Conservation (phyloP, 768 basidiomycete genomes). For the Leccinum olivaceopallidum region DNA sequence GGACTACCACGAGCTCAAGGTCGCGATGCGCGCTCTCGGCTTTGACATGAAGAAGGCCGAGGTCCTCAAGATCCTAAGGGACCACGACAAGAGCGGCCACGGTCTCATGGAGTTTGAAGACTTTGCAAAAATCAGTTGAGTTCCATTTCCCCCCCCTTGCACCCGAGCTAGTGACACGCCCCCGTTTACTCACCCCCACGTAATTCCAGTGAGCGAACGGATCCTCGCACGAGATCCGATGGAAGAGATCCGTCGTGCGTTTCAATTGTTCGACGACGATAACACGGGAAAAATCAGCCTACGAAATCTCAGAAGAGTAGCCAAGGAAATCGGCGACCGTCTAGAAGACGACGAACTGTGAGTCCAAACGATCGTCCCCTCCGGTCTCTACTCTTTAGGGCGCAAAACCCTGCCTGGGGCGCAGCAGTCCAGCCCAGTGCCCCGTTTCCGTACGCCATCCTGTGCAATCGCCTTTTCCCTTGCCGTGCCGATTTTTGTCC, state of each 20-base stretch:
- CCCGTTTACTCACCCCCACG: slow-evolving; percentile 17
- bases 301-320: slow-evolving; percentile 88
- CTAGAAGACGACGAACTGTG: slow-evolving; percentile 96
- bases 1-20: slow-evolving; percentile 99
- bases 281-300: slow-evolving; percentile 92
- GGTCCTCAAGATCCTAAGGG: slow-evolving; percentile 90
- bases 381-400: slow-evolving; percentile 16
- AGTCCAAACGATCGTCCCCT: slow-evolving; percentile 37
- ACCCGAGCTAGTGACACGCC: background rate
- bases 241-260: slow-evolving; percentile 95
- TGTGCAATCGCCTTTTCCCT: slow-evolving; percentile 20
- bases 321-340: slow-evolving; percentile 94
- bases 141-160: slow-evolving; percentile 13
- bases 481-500: slow-evolving; percentile 21
- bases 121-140: slow-evolving; percentile 90
- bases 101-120: slow-evolving; percentile 91
- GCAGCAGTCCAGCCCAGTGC: slow-evolving; percentile 31
- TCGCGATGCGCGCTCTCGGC: slow-evolving; percentile 96
- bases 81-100: slow-evolving; percentile 82
- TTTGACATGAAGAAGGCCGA: slow-evolving; percentile 99
- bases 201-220: slow-evolving; percentile 80
- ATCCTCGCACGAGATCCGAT: slow-evolving; percentile 94
- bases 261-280: slow-evolving; percentile 96
- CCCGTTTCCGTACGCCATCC: slow-evolving; percentile 29
- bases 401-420: slow-evolving; percentile 12